Base-by-base conservation (phyloP, 2,329 filamentous ascomycete genomes). In the Colletotrichum brevisporum region DNA sequence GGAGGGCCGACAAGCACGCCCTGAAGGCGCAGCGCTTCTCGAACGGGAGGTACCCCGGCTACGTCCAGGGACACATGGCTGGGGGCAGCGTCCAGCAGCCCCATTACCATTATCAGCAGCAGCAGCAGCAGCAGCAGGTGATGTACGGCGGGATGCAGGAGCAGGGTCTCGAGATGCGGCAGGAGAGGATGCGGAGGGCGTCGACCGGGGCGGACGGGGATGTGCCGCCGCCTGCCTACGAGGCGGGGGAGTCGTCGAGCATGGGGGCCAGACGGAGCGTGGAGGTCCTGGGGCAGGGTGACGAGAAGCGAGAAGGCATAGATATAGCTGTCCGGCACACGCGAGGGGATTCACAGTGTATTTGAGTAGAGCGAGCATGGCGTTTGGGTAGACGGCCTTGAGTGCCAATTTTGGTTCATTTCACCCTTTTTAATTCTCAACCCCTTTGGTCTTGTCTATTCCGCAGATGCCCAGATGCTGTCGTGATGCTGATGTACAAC, bases 401-500 rank as follows among this genome's bases (percentile, higher is more conserved):
- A 21, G 18, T 43, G 15, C n/a, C 5, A 21, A 18, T n/a, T 24
- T 47, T 45, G 55, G 16, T 67, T 61, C 63, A 59, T 63, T 63
- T 68, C 45, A 54, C 54, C 60, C 18, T 59, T 53, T 50, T 26
- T 57, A 47, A 57, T 5, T 52, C 53, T 58, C 50, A 24, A 24
- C 27, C 55, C 52, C 58, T 36, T 55, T 45, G 39, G 45, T 59
- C 66, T 56, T 56, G 47, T 70, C 64, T 63, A 68, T 27, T 70
- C 48, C 67, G 54, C 67, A 55, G 16, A 69, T 68, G 64, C 64
- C 51, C 57, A 41, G 64, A 69, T 67, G 67, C 63, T 67, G 51
- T 61, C 56, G 55, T 69, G 56, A 69, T 61, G 54, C 31, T 69
- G 54, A 67, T 70, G 67, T 70, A 70, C 67, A 68, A 67, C 58